phyloP scores from a whole-genome alignment of 345 rosid species.

The Stellera chamaejasme region DNA sequence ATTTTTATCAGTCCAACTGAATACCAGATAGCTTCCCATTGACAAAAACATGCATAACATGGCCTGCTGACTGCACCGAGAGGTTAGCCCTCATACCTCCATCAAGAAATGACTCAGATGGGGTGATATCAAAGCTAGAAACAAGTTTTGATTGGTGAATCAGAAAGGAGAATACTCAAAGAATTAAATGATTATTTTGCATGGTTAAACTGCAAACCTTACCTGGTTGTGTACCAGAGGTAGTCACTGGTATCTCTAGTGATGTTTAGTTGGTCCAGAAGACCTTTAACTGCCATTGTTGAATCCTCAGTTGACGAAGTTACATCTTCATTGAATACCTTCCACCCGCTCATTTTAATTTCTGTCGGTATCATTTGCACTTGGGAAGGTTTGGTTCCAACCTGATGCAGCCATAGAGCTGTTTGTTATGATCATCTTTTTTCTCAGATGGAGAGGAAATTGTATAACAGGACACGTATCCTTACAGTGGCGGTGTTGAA shows the following conservation, averaged over 20 bases:
- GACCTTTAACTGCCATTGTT: conserved; percentile 29
- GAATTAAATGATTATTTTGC: not conserved
- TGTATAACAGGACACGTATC: not conserved
- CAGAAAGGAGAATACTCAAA: not conserved
- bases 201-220: conserved; percentile 5
- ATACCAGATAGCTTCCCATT: conserved; percentile 70
- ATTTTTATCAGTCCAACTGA: not conserved
- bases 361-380: conserved; percentile 31
- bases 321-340: conserved; percentile 42
- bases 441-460: too few relatives aligned
- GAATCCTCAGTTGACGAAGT: conserved; percentile 29
- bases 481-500: conserved; percentile 75
- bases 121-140: conserved; percentile 34
- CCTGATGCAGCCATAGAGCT: conserved; percentile 20
- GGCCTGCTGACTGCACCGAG: conserved; percentile 60
- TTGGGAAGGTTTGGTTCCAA: conserved; percentile 24
- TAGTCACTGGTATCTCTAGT: conserved; percentile 62
- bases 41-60: conserved; percentile 68
- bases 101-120: conserved; percentile 42
- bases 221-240: conserved; percentile 67
- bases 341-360: conserved; percentile 31
- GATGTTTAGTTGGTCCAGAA: conserved; percentile 53
- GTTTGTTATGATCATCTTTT: too few relatives aligned
- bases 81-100: conserved; percentile 42
- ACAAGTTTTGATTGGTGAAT: not conserved